A percentile compares a stretch with the other conserved stretches of the same genome.
Conservation (phyloP, 2,329 filamentous ascomycete species). For the Aspergillus sclerotialis region DNA sequence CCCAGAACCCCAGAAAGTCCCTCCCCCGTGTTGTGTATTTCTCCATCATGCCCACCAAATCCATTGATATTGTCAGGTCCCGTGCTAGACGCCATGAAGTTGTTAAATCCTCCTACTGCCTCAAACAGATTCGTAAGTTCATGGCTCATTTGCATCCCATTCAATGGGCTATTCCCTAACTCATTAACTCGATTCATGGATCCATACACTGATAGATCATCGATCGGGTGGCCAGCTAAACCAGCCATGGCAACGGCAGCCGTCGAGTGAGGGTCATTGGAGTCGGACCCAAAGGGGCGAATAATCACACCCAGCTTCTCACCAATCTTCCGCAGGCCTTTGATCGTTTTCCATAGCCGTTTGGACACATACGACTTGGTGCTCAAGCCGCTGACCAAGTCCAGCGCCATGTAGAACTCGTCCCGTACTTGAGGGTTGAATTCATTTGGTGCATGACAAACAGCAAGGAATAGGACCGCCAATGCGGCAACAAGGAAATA, state of each 20-base stretch:
- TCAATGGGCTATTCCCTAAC: conserved; percentile 48
- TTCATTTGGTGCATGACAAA: conserved; percentile 55
- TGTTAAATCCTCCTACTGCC: conserved; percentile 50
- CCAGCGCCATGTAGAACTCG: conserved; percentile 61
- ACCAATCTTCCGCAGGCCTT: conserved; percentile 55
- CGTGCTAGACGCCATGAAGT: conserved; percentile 27
- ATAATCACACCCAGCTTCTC: conserved; percentile 52
- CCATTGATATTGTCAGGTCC: conserved; percentile 32
- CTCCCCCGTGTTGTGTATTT: conserved; percentile 37
- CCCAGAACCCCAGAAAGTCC: conserved; percentile 41
- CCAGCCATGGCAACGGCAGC: conserved; percentile 62
- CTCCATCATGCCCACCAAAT: conserved; percentile 31
- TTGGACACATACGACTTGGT: conserved; percentile 56
- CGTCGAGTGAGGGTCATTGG: conserved; percentile 51
- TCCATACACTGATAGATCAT: conserved; percentile 47
- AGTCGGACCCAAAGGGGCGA: conserved; percentile 30
- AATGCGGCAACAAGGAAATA: conserved; percentile 60
- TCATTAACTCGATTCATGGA: conserved; percentile 30
- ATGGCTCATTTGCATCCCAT: conserved; percentile 53
- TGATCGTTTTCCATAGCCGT: conserved; percentile 58
- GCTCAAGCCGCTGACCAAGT: conserved; percentile 56
- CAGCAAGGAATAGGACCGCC: conserved; percentile 57
- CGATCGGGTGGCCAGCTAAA: conserved; percentile 55
- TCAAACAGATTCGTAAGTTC: conserved; percentile 59
- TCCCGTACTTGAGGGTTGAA: conserved; percentile 56